Conservation (phyloP, 768 basidiomycete species). For the Lactifluus hygrophoroides region DNA sequence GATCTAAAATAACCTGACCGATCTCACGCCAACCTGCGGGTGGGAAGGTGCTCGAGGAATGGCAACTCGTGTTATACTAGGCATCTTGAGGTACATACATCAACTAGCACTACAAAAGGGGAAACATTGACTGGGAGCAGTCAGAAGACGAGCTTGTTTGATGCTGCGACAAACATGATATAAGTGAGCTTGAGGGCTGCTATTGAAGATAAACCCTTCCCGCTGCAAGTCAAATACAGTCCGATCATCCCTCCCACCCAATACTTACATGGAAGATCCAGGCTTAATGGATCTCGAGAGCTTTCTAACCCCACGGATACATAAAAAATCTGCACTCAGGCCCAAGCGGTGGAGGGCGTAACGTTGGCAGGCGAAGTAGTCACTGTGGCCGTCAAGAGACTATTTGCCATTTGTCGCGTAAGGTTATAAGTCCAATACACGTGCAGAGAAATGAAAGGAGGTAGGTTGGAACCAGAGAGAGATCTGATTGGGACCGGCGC, state of each 20-base stretch:
- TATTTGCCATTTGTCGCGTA: neutral
- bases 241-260: too few relatives aligned
- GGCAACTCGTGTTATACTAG: neutral
- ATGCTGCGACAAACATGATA: conserved; percentile 49
- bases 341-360: neutral
- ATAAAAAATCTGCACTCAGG: conserved; percentile 23
- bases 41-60: neutral
- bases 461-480: too few relatives aligned
- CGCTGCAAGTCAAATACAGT: too few relatives aligned
- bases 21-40: neutral
- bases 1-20: neutral
- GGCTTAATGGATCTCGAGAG: conserved; percentile 48
- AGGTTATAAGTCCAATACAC: neutral
- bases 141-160: neutral
- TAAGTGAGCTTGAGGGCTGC: conserved; percentile 24
- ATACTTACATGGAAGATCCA: conserved; percentile 30
- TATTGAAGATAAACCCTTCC: neutral
- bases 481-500: too few relatives aligned
- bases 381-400: too few relatives aligned
- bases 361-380: too few relatives aligned
- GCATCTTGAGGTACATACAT: neutral
- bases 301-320: conserved; percentile 50
- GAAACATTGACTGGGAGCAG: neutral
- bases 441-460: neutral
- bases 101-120: neutral